These are phyloP conservation scores for Fragaria ananassa DNA, from an alignment of 306 rosid species.

Conservation along the genomic window DNA sequence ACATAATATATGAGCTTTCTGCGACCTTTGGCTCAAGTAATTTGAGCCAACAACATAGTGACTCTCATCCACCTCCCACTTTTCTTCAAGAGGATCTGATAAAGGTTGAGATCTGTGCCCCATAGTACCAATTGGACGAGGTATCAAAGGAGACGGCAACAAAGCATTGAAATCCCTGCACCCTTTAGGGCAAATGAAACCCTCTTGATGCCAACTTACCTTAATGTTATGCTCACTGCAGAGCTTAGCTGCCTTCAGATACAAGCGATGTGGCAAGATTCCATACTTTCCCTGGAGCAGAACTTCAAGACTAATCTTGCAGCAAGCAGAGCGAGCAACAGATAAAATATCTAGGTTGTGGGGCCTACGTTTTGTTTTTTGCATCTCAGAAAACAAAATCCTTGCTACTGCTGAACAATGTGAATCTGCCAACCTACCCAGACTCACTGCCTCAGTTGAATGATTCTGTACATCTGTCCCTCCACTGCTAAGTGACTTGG, in stretches of 20 bases:
- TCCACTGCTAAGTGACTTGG: slow-evolving; percentile 53
- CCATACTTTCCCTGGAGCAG: slow-evolving; percentile 72
- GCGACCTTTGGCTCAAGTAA: slow-evolving; percentile 47
- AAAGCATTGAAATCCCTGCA: slow-evolving; percentile 54
- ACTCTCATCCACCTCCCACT: slow-evolving; percentile 70
- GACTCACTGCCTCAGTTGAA: slow-evolving; percentile 47
- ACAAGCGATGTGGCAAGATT: slow-evolving; percentile 64
- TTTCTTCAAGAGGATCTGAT: slow-evolving; percentile 44
- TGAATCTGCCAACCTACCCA: slow-evolving; percentile 56
- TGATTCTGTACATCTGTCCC: slow-evolving; percentile 39
- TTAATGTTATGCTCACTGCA: slow-evolving; percentile 71
- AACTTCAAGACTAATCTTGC: slow-evolving; percentile 66
- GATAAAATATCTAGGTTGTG: slow-evolving; percentile 68
- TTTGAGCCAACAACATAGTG: slow-evolving; percentile 59
- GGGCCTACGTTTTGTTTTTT: slow-evolving; percentile 76
- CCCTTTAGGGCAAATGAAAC: slow-evolving; percentile 73
- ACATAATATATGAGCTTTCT: slow-evolving; percentile 56
- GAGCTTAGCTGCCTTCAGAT: slow-evolving; percentile 86
- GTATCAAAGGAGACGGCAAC: slow-evolving; percentile 49
- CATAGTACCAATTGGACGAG: slow-evolving; percentile 44
- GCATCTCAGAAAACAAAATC: slow-evolving; percentile 82
- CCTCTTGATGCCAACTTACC: slow-evolving; percentile 72
- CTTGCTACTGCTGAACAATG: slow-evolving; percentile 79
- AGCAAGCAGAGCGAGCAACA: slow-evolving; percentile 73
- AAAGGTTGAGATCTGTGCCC: slow-evolving; percentile 29